Evolutionary conservation across 345 rosid genomes (phyloP).

Genomic region (Linum trigynum): DNA sequence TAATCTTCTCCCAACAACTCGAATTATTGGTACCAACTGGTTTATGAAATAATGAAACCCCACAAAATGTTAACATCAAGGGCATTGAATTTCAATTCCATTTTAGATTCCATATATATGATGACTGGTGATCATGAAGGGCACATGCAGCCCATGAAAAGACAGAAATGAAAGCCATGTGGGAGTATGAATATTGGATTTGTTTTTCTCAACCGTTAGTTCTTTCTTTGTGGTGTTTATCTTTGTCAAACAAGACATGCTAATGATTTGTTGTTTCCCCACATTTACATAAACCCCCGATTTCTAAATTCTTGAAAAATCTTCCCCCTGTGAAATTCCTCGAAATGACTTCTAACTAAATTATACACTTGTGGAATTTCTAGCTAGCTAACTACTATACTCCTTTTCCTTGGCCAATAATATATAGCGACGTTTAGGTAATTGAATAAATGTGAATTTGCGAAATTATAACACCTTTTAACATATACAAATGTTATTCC

Average conservation of each 20-base stretch:
- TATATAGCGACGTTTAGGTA: too few species aligned
- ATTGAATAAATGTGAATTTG: too few species aligned
- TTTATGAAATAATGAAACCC: not conserved
- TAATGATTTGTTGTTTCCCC: not conserved
- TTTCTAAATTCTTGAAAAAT: not conserved
- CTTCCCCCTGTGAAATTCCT: not conserved
- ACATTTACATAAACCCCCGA: too few species aligned
- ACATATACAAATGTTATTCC: too few species aligned
- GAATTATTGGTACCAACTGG: too few species aligned
- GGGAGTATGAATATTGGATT: not conserved
- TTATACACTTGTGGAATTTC: not conserved
- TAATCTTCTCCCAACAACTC: too few species aligned
- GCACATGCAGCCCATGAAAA: constrained; percentile 7
- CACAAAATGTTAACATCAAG: not conserved
- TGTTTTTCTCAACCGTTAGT: not conserved
- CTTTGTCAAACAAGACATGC: constrained; percentile 13
- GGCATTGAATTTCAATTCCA: not conserved
- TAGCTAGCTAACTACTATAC: not conserved
- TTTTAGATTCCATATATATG: not conserved
- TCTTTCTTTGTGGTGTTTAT: too few species aligned
- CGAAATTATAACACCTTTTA: too few species aligned
- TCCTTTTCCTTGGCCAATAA: not conserved
- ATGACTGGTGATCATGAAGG: not conserved
- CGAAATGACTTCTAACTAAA: not conserved
- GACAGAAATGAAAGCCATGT: constrained; percentile 15